Base-by-base conservation (phyloP, 306 rosid species). In the Fragaria iinumae region DNA sequence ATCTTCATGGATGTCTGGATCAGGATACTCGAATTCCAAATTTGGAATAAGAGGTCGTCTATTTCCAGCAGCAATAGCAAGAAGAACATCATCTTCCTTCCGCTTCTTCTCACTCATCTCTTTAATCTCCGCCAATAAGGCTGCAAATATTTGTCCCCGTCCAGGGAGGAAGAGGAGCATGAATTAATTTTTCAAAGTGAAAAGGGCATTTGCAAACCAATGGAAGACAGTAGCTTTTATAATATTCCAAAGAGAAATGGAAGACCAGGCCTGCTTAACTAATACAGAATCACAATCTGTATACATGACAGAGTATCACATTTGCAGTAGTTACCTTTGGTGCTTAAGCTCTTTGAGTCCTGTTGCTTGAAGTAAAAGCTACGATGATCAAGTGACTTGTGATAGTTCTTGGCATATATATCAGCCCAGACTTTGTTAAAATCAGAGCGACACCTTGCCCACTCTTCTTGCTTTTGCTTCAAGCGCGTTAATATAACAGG, bases 301-400 rank as follows among this genome's bases (percentile, higher is more conserved):
- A 59, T 14, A n/a, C 62, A 56, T 8, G 1, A 11, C 25, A 18
- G 12, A 32, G 74, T 39, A 71, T 67, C 57, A 34, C 55, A 48
- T 57, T 47, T 48, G 67, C 48, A 63, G 70, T 66, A 34, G 21
- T 78, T 87, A 96, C 99, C 99, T 87, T 96, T 96, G 62, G 96
- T 91, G 85, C 99, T 96, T 88, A 89, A 84, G 84, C 97, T 91
- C 83, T 91, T 96, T 27, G 97, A 79, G 80, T 96, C 99, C 70
- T 96, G 99, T 80, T 96, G 99, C 93, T 92, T 96, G 83, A 96
- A 96, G 88, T 96, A 96, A 88, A 96, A 96, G 88, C 99, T 96
- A 48, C 97, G 99, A 84, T 96, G 99, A 82, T 96, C 99, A 81
- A 96, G 99, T 55, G 98, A 92, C 84, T 92, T 96, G 84, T 96